phyloP scores from a whole-genome alignment of 2,329 filamentous ascomycete genomes.

The Myriosclerotinia scirpicola region DNA sequence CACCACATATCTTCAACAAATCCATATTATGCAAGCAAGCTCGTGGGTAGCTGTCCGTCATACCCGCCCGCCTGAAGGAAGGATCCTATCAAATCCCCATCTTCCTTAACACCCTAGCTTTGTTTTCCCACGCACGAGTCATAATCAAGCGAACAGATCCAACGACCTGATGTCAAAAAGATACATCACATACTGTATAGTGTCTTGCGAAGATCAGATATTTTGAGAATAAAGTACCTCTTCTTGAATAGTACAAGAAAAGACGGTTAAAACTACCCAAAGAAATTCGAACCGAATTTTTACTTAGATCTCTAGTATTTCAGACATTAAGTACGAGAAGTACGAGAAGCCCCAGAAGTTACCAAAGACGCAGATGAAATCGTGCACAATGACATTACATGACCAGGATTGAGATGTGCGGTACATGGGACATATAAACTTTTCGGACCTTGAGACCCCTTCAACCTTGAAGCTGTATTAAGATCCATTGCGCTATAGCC shows the following conservation, averaged over 20 bases:
- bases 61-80: constrained; percentile 19
- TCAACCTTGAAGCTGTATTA: constrained; percentile 5
- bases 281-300: background rate
- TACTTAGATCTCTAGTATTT: background rate
- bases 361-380: constrained; percentile 16
- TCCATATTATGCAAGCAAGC: constrained; percentile 20
- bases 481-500: background rate
- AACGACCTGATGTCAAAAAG: background rate
- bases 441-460: background rate
- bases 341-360: constrained; percentile 3
- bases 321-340: background rate
- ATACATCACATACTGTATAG: background rate
- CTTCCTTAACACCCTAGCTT: constrained; percentile 2
- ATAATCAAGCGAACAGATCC: constrained; percentile 7
- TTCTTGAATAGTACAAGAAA: background rate
- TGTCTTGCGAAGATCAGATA: background rate
- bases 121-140: constrained; percentile 14
- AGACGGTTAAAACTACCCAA: background rate
- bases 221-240: constrained; percentile 1
- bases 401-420: constrained; percentile 3
- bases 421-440: background rate
- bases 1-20: constrained; percentile 22
- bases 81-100: constrained; percentile 14
- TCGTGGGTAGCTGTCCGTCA: constrained; percentile 25
- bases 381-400: constrained; percentile 9